Evolutionary conservation across 345 rosid species (phyloP).

Genomic region (Syzygium oleosum): DNA sequence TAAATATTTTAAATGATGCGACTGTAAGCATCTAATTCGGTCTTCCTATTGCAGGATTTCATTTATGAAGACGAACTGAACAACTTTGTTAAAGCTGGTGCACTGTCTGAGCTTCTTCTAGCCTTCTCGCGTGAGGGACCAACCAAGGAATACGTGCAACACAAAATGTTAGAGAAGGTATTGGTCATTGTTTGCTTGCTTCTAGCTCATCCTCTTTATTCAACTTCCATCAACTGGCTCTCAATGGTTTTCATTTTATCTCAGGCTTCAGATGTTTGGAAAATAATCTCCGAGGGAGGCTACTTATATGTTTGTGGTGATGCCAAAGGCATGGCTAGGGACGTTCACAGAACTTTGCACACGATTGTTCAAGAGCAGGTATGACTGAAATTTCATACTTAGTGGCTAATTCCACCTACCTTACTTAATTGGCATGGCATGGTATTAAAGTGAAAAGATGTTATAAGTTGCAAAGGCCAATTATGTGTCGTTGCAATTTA

Average conservation of each 20-base stretch:
- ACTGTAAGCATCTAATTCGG: not conserved
- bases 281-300: constrained; percentile 60
- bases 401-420: not conserved
- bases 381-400: not conserved
- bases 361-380: constrained; percentile 88
- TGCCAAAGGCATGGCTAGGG: constrained; percentile 99
- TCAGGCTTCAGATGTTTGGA: constrained; percentile 87
- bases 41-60: constrained; percentile 48
- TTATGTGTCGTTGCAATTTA: not conserved
- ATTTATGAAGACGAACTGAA: constrained; percentile 86
- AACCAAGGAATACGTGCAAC: constrained; percentile 91
- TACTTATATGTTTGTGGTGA: constrained; percentile 96
- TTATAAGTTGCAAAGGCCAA: not conserved
- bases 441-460: not conserved
- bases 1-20: not conserved
- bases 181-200: not conserved
- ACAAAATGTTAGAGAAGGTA: constrained; percentile 81
- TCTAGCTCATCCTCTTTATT: not conserved
- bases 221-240: not conserved
- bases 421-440: not conserved
- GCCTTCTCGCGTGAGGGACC: constrained; percentile 99
- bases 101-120: constrained; percentile 65
- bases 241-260: not conserved
- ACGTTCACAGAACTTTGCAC: constrained; percentile 89
- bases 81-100: constrained; percentile 57